Percentiles rank a stretch among this genome's conserved stretches.
phyloP scores from a whole-genome alignment of 352 stramenopile species.

The Phytophthora uliginosa region DNA sequence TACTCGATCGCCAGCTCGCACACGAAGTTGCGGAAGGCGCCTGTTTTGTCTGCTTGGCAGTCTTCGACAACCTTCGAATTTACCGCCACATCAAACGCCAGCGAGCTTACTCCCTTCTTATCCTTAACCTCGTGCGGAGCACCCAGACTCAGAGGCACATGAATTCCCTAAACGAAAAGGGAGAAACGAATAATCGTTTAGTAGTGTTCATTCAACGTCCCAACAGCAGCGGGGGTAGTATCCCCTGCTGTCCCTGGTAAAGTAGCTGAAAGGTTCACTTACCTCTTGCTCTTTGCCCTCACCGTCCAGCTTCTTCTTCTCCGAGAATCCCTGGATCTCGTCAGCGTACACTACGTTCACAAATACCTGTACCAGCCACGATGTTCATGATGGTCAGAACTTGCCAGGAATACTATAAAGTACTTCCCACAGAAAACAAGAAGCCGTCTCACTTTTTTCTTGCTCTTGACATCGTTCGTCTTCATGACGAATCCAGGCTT shows the following conservation, averaged over 20 bases:
- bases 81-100: constrained; percentile 85
- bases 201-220: not conserved
- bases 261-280: not conserved
- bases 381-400: not conserved
- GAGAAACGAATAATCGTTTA: not conserved
- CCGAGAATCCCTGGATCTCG: constrained; percentile 82
- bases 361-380: constrained; percentile 59
- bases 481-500: constrained; percentile 86
- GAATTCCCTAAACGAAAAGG: constrained; percentile 59
- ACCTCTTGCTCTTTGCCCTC: constrained; percentile 84
- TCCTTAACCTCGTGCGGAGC: constrained; percentile 81
- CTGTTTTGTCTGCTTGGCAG: constrained; percentile 71
- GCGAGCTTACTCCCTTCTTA: constrained; percentile 64
- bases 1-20: constrained; percentile 87
- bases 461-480: constrained; percentile 63
- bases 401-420: constrained; percentile 21
- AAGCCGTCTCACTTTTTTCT: constrained; percentile 70
- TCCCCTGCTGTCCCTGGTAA: not conserved
- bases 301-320: constrained; percentile 83
- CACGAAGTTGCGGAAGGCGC: constrained; percentile 85
- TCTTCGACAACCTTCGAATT: constrained; percentile 82
- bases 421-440: not conserved
- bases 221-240: not conserved
- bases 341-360: constrained; percentile 80
- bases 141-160: constrained; percentile 79